Percentiles rank a stretch among this genome's conserved stretches.
These are phyloP conservation scores for Talaromyces sp. DNA, from an alignment of 2,329 filamentous ascomycete species.

Conservation along the genomic window DNA sequence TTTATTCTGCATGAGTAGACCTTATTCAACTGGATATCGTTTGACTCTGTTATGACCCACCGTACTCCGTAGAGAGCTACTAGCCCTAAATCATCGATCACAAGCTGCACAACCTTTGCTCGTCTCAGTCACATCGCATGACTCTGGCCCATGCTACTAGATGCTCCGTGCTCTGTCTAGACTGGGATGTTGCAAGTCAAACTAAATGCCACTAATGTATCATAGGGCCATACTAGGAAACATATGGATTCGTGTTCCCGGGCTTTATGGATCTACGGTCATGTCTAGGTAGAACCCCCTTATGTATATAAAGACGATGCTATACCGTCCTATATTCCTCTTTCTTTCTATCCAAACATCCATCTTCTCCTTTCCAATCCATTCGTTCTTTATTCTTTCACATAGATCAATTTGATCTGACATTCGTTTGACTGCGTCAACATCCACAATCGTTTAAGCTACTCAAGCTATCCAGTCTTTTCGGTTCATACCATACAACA, in stretches of 20 bases:
- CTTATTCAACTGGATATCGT: background rate
- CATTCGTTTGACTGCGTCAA: constrained; percentile 3
- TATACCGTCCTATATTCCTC: background rate
- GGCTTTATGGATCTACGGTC: background rate
- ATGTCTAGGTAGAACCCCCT: background rate
- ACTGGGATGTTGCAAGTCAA: background rate
- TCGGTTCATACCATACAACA: background rate
- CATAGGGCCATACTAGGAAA: background rate
- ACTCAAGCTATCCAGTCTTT: background rate
- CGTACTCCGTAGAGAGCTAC: background rate
- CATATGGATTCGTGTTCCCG: background rate
- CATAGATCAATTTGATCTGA: constrained; percentile 8
- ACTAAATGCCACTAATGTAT: background rate
- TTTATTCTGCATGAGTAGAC: background rate
- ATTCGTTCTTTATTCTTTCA: background rate
- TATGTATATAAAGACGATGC: constrained; percentile 1
- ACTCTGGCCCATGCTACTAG: background rate
- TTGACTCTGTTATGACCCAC: background rate
- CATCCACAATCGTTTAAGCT: background rate
- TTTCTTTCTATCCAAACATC: background rate
- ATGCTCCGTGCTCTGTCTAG: constrained; percentile 2
- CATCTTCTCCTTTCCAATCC: background rate
- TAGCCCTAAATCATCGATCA: background rate
- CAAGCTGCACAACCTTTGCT: background rate
- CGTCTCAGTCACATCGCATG: background rate